Base-by-base conservation (phyloP, 352 stramenopile genomes). In the Globisporangium nodosum region DNA sequence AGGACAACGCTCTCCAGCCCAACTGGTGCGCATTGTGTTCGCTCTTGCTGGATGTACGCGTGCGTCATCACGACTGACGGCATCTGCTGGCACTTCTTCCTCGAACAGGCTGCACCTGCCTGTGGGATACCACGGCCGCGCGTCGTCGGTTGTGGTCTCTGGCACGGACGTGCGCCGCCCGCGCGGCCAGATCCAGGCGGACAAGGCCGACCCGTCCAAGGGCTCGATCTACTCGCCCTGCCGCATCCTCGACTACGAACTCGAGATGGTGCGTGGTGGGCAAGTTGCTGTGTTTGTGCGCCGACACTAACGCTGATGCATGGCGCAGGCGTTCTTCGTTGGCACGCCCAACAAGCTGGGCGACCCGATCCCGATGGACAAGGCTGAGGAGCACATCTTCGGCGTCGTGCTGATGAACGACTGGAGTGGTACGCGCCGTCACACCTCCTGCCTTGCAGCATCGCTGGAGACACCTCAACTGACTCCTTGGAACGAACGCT, bases 321-420 rank as follows among this genome's bases (percentile, higher is more conserved):
- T 3, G 31, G 30, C 20, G 5, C 42, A 85, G 76, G 96, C 88
- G 18, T 96, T 97, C 69, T 97, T 99, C 56, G 89, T 98, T 18
- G 94, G 94, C 5, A 64, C 75, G 4, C 65, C 78, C 33, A 98
- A 97, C 73, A 68, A 86, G 43, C 65, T 97, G 11, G 93, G 94
- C 47, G 82, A 92, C 35, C 81, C 92, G 16, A 87, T 99, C 53
- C 60, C 75, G 12, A 94, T 98, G 56, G 73, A 82, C 55, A 80
- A 98, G 68, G 94, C 95, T 0, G 85, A 98, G 56, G 75, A 97
- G 45, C 87, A 97, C 66, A 98, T 99, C 54, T 99, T 99, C 75
- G 96, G 96, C 8, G 90, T 98, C 59, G 91, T 98, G 37, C 66
- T 99, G 31, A 96, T 99, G 86, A 99, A 99, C 73, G 96, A 99